These are phyloP conservation scores for Penicillium sp. DNA, from an alignment of 2,329 filamentous ascomycete genomes.

Conservation along the genomic window DNA sequence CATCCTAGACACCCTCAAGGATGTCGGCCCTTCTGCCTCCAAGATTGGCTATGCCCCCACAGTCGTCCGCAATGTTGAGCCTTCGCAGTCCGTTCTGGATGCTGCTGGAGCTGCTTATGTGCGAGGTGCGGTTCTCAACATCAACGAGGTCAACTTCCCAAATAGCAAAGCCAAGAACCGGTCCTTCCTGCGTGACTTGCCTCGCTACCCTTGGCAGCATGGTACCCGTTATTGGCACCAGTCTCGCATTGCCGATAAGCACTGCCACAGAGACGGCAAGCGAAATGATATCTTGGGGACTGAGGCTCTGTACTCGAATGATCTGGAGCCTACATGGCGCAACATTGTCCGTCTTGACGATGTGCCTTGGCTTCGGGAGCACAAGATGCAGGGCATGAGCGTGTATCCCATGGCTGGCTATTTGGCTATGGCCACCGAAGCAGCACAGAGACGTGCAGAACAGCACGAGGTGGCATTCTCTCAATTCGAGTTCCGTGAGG, in stretches of 20 bases:
- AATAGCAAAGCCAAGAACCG: conserved; percentile 11
- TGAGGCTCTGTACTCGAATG: conserved; percentile 23
- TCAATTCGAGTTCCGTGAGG: conserved; percentile 47
- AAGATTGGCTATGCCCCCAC: conserved; percentile 21
- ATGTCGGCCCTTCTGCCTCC: conserved; percentile 11
- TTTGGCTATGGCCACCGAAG: conserved; percentile 31
- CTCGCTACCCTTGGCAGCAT: conserved; percentile 50
- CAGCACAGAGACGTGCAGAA: conserved; percentile 27
- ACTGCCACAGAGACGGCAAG: conserved; percentile 12
- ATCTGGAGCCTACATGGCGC: conserved; percentile 24
- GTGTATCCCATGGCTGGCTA: conserved; percentile 27
- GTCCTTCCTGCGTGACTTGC: conserved; percentile 30
- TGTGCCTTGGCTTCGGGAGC: conserved; percentile 25
- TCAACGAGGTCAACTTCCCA: conserved; percentile 18
- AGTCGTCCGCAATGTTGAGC: conserved; percentile 22
- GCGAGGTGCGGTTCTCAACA: conserved; percentile 15
- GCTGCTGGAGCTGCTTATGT: conserved; percentile 19
- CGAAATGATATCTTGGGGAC: conserved; percentile 29
- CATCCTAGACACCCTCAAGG: conserved; percentile 23
- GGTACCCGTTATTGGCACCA: conserved; percentile 42
- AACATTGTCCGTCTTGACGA: conserved; percentile 25
- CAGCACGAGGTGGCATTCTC: conserved; percentile 33
- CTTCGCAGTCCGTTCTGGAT: conserved; percentile 21
- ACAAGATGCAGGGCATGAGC: conserved; percentile 32
- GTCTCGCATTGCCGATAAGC: conserved; percentile 37